Percentiles rank a stretch among this genome's conserved stretches.
Conservation (phyloP, 2,329 filamentous ascomycete species). For the Magnaporthales sp. region DNA sequence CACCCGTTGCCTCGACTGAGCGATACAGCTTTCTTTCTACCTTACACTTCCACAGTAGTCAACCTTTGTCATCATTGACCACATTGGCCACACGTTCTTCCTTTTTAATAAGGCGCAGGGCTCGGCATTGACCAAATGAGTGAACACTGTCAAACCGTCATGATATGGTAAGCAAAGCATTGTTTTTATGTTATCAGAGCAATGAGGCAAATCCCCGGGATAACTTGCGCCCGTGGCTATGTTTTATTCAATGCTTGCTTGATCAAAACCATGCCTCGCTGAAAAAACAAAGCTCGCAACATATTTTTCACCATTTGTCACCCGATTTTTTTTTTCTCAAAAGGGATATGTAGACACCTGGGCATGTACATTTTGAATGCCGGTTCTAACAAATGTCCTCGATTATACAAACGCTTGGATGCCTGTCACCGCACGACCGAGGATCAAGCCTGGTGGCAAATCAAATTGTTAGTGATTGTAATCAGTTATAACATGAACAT, state of each 20-base stretch:
- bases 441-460: conserved; percentile 42
- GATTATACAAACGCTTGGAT: conserved; percentile 68
- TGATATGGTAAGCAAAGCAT: neutral
- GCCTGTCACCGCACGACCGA: conserved; percentile 51
- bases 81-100: neutral
- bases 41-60: neutral
- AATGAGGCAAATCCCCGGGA: neutral
- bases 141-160: neutral
- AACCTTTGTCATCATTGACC: neutral
- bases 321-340: too few relatives aligned
- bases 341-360: neutral
- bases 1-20: neutral
- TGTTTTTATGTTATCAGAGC: neutral
- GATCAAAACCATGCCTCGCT: neutral
- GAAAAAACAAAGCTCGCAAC: neutral
- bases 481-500: neutral
- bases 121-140: neutral
- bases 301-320: neutral
- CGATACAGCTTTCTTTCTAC: neutral
- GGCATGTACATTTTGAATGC: neutral
- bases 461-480: neutral
- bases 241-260: too few relatives aligned
- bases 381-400: neutral
- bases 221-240: neutral
- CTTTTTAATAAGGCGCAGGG: neutral